Evolutionary conservation across 2,329 filamentous ascomycete genomes (phyloP).

Genomic region (Sporothrix sp.): DNA sequence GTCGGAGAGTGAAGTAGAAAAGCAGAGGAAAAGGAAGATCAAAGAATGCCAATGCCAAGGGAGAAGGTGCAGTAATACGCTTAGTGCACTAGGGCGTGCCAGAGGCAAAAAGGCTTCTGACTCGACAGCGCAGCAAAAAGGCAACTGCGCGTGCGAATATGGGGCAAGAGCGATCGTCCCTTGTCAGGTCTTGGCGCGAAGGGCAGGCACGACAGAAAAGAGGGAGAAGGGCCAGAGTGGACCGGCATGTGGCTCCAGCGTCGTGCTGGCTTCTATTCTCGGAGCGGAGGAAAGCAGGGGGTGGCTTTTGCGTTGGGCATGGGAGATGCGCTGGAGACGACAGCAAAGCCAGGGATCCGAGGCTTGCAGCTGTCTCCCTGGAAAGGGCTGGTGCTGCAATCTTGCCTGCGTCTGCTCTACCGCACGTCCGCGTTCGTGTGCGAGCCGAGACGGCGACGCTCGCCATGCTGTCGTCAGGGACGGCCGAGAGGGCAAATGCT

Average conservation of each 20-base stretch:
- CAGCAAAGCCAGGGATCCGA: too few relatives aligned
- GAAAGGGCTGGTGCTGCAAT: too few relatives aligned
- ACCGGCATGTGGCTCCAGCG: not conserved
- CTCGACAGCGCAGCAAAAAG: not conserved
- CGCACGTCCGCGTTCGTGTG: too few relatives aligned
- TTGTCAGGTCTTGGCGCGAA: not conserved
- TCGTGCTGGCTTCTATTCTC: not conserved
- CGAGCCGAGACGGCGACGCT: too few relatives aligned
- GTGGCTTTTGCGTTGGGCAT: too few relatives aligned
- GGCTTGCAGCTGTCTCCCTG: too few relatives aligned
- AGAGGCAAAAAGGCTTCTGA: not conserved
- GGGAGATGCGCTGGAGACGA: too few relatives aligned
- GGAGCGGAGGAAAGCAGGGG: not conserved
- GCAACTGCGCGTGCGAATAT: not conserved
- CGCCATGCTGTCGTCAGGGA: too few relatives aligned
- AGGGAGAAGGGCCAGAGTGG: not conserved
- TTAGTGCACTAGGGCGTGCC: not conserved
- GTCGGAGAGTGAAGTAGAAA: not conserved
- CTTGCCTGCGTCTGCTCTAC: too few relatives aligned
- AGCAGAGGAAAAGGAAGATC: not conserved
- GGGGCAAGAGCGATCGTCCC: slow-evolving; percentile 4
- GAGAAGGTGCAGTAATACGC: not conserved
- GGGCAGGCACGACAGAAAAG: not conserved
- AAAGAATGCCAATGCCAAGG: not conserved
- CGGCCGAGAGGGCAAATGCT: too few relatives aligned